A percentile compares a stretch with the other conserved stretches of the same genome.
These are phyloP conservation scores for Cercospora sojina DNA, from an alignment of 2,329 filamentous ascomycete species.

Conservation along the genomic window DNA sequence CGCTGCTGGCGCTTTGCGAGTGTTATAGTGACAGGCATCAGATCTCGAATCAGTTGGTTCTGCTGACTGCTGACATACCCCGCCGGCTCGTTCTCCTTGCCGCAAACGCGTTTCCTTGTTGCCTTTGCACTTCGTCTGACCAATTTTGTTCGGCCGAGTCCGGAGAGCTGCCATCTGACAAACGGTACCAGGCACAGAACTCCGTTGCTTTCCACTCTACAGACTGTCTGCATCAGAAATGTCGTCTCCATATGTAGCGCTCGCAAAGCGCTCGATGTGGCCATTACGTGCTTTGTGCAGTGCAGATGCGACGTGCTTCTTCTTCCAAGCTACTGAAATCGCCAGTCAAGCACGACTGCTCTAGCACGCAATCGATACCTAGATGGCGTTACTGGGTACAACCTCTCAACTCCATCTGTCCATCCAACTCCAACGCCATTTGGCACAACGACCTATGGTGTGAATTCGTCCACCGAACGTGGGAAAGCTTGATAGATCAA, in stretches of 20 bases:
- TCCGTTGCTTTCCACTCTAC: background rate
- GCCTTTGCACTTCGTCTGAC: background rate
- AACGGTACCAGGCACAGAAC: background rate
- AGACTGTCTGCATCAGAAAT: background rate
- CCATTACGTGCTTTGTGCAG: background rate
- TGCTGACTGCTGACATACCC: background rate
- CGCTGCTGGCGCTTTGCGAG: background rate
- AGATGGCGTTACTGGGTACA: constrained; percentile 3
- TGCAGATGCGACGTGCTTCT: background rate
- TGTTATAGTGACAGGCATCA: background rate
- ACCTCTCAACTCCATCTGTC: background rate
- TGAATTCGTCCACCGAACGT: background rate
- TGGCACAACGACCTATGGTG: background rate
- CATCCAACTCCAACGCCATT: background rate
- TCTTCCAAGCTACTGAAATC: background rate
- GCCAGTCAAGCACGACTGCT: background rate
- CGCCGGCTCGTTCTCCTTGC: background rate
- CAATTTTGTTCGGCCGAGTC: background rate
- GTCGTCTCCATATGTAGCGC: background rate
- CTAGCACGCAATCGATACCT: constrained; percentile 11
- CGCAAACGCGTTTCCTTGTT: background rate
- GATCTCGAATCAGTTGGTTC: background rate
- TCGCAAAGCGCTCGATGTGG: background rate
- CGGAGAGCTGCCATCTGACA: background rate
- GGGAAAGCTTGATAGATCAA: background rate